Base-by-base conservation (phyloP, 306 rosid genomes). In the Cucurbita ficifolia region DNA sequence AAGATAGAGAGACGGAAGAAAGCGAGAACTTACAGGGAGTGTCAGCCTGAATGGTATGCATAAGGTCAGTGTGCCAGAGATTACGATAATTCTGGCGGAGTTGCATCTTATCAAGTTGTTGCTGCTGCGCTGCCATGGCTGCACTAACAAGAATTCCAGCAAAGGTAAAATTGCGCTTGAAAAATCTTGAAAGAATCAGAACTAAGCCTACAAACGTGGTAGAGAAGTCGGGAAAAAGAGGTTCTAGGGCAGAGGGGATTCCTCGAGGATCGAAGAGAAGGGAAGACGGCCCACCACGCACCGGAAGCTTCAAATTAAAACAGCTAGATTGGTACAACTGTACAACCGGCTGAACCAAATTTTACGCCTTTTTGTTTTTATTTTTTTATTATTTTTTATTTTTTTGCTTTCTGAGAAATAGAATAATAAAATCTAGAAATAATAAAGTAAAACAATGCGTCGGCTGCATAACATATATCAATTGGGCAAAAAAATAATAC, bases 31-130 rank as follows among this genome's bases (percentile, higher is more conserved):
- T 87, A 91, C 96, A 88, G 13, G 82, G 89, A 62, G 97, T 81
- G 77, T 91, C 93, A 8, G 88, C 88, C 78, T 83, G 82, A 18
- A 87, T 78, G 46, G 97, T 83, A 6, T 60, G 36, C 78, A 86
- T 53, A 63, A 91, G 89, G 74, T 89, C 88, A 21, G 92, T 43
- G 86, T 91, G 97, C 97, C 96, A 87, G 85, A 91, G 69, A 84
- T 91, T 91, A 22, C 97, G 92, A 77, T 68, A 91, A 65, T 45
- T 86, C 86, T 91, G 89, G 57, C 97, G 91, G 45, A 79, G 58
- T 88, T 91, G 91, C 97, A 91, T 82, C 96, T 88, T 91, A 22
- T 88, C 96, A 5, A 88, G 73, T 54, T 84, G 76, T 56, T 54
- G 76, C 61, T 55, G 76, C 86, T 86, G 89, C 67, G 84, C 82